Conservation (phyloP, 1,284 basidiomycete species). For the Sporisorium reilianum region DNA sequence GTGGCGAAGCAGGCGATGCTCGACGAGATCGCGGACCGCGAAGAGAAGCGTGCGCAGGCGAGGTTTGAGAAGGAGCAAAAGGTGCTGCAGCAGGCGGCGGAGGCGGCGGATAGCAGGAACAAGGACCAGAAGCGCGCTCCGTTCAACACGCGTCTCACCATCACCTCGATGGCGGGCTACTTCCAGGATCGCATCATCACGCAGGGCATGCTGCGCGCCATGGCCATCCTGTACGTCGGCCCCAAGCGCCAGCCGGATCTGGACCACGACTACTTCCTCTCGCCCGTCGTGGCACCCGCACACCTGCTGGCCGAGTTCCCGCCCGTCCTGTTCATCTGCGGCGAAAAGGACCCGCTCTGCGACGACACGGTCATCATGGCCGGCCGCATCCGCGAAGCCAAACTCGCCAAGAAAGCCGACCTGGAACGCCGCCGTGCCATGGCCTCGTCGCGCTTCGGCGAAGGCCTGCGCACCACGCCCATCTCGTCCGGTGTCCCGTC, state of each 20-base stretch:
- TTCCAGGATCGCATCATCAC: slow-evolving; percentile 64
- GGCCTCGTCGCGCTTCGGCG: slow-evolving; percentile 69
- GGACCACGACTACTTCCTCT: slow-evolving; percentile 91
- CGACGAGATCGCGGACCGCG: slow-evolving; percentile 31
- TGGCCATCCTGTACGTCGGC: slow-evolving; percentile 97
- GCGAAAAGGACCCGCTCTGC: slow-evolving; percentile 94
- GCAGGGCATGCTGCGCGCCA: slow-evolving; percentile 82
- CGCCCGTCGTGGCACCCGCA: slow-evolving; percentile 88
- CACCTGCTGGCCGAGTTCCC: slow-evolving; percentile 90
- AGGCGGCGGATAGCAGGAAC: slow-evolving; percentile 41
- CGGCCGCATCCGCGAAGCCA: slow-evolving; percentile 89
- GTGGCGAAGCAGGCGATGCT: slow-evolving; percentile 34
- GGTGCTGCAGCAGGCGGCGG: slow-evolving; percentile 39
- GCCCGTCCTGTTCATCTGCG: slow-evolving; percentile 77
- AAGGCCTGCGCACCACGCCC: slow-evolving; percentile 72
- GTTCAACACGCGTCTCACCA: slow-evolving; percentile 87
- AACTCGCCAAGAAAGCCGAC: slow-evolving; percentile 77
- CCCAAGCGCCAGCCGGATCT: slow-evolving; percentile 92
- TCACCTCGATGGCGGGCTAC: slow-evolving; percentile 89
- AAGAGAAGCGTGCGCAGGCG: slow-evolving; percentile 39
- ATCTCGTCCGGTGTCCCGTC: slow-evolving; percentile 53
- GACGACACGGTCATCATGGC: slow-evolving; percentile 81
- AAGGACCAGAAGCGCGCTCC: slow-evolving; percentile 42
- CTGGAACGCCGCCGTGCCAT: slow-evolving; percentile 66
- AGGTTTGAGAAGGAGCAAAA: slow-evolving; percentile 46